Percentiles rank a stretch among this genome's conserved stretches.
phyloP scores from a whole-genome alignment of 2,329 filamentous ascomycete species.

The Whalleya microplaca region DNA sequence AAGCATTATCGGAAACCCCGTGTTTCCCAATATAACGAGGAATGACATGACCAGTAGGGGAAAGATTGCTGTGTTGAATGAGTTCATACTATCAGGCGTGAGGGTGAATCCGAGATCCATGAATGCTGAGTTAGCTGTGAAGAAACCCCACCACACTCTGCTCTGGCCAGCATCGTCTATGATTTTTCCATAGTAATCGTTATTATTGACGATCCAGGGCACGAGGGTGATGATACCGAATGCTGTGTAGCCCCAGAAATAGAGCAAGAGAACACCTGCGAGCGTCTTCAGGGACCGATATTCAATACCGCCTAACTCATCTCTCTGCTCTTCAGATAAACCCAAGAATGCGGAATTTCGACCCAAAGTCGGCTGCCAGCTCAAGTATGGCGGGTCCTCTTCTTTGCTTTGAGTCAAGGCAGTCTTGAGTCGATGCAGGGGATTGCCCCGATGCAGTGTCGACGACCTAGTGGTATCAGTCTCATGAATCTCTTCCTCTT shows the following conservation, averaged over 20 bases:
- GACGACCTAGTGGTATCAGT: slow-evolving; percentile 38
- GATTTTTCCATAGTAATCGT: slow-evolving; percentile 63
- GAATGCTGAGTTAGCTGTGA: slow-evolving; percentile 84
- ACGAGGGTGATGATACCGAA: slow-evolving; percentile 74
- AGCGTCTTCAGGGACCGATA: slow-evolving; percentile 90
- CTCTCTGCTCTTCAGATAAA: slow-evolving; percentile 85
- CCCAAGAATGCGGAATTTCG: slow-evolving; percentile 93
- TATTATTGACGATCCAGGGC: slow-evolving; percentile 76
- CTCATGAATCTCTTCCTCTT: slow-evolving; percentile 44
- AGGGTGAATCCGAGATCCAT: slow-evolving; percentile 95
- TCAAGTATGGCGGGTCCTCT: slow-evolving; percentile 81
- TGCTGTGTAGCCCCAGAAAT: slow-evolving; percentile 83
- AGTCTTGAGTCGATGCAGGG: slow-evolving; percentile 60
- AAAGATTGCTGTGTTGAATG: slow-evolving; percentile 78
- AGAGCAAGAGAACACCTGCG: slow-evolving; percentile 74
- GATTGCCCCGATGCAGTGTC: slow-evolving; percentile 24
- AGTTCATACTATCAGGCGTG: slow-evolving; percentile 91
- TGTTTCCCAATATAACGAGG: slow-evolving; percentile 92
- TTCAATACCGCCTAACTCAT: slow-evolving; percentile 95
- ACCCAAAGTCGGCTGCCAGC: slow-evolving; percentile 89
- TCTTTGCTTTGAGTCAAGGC: slow-evolving; percentile 57
- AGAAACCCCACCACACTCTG: slow-evolving; percentile 89
- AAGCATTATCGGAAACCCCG: slow-evolving; percentile 92
- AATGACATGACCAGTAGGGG: slow-evolving; percentile 79
- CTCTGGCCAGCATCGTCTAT: slow-evolving; percentile 66